phyloP scores from a whole-genome alignment of 768 basidiomycete genomes.

The Favolaschia claudopus region DNA sequence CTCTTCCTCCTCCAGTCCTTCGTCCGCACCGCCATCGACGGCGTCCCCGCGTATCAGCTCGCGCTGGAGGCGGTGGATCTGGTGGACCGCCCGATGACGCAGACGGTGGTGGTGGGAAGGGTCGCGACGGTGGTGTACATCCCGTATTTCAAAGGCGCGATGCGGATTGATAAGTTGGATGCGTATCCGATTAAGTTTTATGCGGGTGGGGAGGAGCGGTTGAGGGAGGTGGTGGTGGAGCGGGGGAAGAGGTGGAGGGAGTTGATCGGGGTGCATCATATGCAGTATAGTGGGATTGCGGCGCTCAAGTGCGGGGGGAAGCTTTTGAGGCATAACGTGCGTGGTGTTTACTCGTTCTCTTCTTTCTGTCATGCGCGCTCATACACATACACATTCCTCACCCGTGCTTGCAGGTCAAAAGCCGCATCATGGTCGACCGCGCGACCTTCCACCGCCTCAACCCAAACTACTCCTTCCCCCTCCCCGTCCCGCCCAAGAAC shows the following conservation, averaged over 20 bases:
- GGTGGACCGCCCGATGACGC: constrained; percentile 44
- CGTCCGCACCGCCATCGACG: constrained; percentile 43
- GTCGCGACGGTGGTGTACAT: constrained; percentile 51
- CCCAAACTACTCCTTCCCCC: constrained; percentile 56
- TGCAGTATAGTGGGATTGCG: constrained; percentile 62
- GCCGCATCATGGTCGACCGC: constrained; percentile 69
- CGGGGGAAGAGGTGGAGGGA: constrained; percentile 67
- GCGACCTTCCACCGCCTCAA: constrained; percentile 62
- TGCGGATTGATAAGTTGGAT: constrained; percentile 57
- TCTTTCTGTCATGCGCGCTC: too few relatives aligned
- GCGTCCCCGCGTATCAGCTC: constrained; percentile 51
- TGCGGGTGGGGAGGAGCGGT: constrained; percentile 46
- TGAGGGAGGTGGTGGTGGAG: constrained; percentile 47
- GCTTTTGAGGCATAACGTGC: constrained; percentile 58
- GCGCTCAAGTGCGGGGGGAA: constrained; percentile 44
- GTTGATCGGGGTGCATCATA: constrained; percentile 63
- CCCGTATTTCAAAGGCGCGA: constrained; percentile 54
- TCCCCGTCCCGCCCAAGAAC: constrained; percentile 39
- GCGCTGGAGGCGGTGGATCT: constrained; percentile 60
- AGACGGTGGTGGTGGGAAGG: constrained; percentile 47
- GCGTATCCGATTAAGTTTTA: constrained; percentile 64
- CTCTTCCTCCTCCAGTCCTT: constrained; percentile 55
- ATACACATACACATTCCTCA: neutral
- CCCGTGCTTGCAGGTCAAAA: constrained; percentile 56
- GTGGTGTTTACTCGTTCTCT: constrained; percentile 23